Evolutionary conservation across 1,284 basidiomycete species (phyloP), one percentile per base, ranked within the genome.

Genomic region (Moesziomyces sp.): DNA sequence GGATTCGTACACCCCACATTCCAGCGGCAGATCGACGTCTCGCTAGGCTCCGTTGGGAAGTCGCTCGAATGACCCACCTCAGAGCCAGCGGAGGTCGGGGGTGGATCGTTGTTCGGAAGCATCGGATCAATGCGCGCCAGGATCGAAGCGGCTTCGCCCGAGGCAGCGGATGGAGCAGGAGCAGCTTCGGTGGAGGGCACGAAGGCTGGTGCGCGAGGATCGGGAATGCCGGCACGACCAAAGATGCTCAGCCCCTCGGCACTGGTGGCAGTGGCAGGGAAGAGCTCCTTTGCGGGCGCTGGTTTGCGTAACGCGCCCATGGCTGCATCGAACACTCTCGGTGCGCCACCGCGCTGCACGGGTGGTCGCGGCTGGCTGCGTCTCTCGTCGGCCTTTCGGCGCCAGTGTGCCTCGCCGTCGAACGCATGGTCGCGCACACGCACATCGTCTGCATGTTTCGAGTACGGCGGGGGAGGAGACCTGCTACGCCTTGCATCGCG

Each of bases 1-100:
- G 81, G 80, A 42, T 80, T 79, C 21, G 82, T 84, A 65, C 82
- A 84, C 10, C 58, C 57, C 0, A 78, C 46, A 35, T 69, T 73
- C 58, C 72, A 83, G 5, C 79, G 74, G 49, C 82, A 84, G 21
- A 81, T 58, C 9, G 77, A 63, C 2, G 62, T 44, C 24, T 82
- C 60, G 21, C 58, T 51, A 0, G 82, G 82, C 9, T 42, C 44
- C 1, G 54, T 61, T 3, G 82, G 81, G 54, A 82, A 82, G 40
- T 72, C 46, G 26, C 50, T 43, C 16, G 62, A 56, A 21, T 65
- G 60, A 10, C 21, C n/a, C 16, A 21, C 21, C 19, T 35, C 54
- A 30, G 24, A 47, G 3, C 55, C 14, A 23, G 23, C 30, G 0
- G 57, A 4, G 16, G 63, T 21, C 38, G 60, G 47, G 0, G 58